Evolutionary conservation across 768 basidiomycete genomes (phyloP).

Genomic region (Tylopilus sp.): DNA sequence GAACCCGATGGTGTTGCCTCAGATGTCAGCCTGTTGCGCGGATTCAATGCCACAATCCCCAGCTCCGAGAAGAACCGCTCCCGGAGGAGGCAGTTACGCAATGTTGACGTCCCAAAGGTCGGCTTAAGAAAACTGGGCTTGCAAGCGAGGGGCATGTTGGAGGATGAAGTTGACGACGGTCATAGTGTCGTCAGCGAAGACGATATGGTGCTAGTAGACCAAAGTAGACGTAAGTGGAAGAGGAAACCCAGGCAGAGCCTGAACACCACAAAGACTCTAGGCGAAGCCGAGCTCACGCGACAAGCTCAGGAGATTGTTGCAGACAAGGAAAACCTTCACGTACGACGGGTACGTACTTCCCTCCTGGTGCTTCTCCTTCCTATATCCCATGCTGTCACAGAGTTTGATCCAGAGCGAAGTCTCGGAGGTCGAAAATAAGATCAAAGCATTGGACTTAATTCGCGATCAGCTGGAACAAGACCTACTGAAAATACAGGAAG

Average conservation of each 20-base stretch:
- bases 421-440: constrained; percentile 85
- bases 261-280: constrained; percentile 65
- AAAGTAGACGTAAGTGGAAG: constrained; percentile 34
- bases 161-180: constrained; percentile 48
- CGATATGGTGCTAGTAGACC: constrained; percentile 59
- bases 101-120: constrained; percentile 68
- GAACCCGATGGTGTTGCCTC: constrained; percentile 68
- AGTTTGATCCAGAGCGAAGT: constrained; percentile 86
- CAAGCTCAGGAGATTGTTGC: constrained; percentile 83
- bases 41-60: constrained; percentile 94
- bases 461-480: constrained; percentile 77
- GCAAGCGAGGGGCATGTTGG: constrained; percentile 68
- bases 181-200: constrained; percentile 73
- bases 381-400: constrained; percentile 38
- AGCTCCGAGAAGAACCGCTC: constrained; percentile 77
- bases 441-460: constrained; percentile 78
- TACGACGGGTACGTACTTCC: constrained; percentile 60
- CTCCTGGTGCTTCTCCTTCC: constrained; percentile 2
- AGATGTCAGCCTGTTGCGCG: constrained; percentile 78
- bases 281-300: constrained; percentile 77
- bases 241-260: constrained; percentile 62
- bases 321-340: constrained; percentile 92
- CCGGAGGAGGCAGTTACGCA: constrained; percentile 75
- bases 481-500: constrained; percentile 85
- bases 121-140: constrained; percentile 81